Conservation (phyloP, 2,329 filamentous ascomycete species). For the Pseudodiploospora longispora region DNA sequence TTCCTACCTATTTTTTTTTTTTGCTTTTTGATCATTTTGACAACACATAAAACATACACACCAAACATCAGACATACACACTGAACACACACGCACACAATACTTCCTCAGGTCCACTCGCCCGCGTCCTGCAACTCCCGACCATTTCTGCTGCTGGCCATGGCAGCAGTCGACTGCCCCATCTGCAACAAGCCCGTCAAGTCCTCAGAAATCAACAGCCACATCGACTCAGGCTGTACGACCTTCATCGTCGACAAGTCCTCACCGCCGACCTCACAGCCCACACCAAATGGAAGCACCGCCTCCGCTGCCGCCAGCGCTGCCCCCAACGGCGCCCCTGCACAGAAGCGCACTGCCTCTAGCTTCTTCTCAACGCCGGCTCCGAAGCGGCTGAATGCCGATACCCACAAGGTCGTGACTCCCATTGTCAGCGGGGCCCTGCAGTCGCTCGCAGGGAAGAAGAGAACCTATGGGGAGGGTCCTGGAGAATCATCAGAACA, state of each 20-base stretch:
- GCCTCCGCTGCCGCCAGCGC: conserved; percentile 19
- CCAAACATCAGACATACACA: too few relatives aligned
- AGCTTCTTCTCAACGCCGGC: conserved; percentile 56
- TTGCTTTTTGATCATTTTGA: too few relatives aligned
- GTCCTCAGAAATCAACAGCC: conserved; percentile 71
- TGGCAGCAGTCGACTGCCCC: conserved; percentile 60
- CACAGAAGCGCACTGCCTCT: conserved; percentile 46
- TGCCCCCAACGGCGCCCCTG: conserved; percentile 16
- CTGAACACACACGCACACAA: too few relatives aligned
- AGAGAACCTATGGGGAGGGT: conserved; percentile 47
- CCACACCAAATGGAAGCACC: conserved; percentile 11
- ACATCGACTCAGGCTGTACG: conserved; percentile 79
- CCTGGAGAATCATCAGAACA: conserved; percentile 28
- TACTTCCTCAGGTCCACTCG: too few relatives aligned
- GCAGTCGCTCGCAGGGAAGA: conserved; percentile 30
- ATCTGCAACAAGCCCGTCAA: conserved; percentile 71
- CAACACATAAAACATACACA: too few relatives aligned
- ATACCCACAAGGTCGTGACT: conserved; percentile 23
- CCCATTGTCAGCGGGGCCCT: conserved; percentile 24
- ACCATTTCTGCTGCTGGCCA: background rate
- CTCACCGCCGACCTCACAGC: conserved; percentile 22
- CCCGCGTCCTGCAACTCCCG: too few relatives aligned
- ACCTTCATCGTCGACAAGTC: conserved; percentile 51
- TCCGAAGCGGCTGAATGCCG: conserved; percentile 39
- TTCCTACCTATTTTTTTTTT: too few relatives aligned